Evolutionary conservation across 306 rosid genomes (phyloP), one percentile per base, ranked within the genome.

Genomic region (Trifolium repens): DNA sequence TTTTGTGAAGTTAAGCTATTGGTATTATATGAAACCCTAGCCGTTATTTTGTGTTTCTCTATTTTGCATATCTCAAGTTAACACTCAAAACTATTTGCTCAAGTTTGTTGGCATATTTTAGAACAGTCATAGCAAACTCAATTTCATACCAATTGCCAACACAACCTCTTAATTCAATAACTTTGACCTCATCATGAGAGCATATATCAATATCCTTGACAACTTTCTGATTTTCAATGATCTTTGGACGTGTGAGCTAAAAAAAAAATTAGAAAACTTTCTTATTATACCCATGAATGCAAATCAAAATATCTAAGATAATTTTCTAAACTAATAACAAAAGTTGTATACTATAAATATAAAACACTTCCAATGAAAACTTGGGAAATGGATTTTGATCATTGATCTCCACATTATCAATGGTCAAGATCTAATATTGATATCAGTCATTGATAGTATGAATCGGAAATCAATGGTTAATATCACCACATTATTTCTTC

Each of bases 81-180:
- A n/a, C n/a, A n/a, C n/a, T n/a, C 66, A 72, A 55, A 42, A 72
- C 55, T 24, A 57, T 22, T 72, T 6, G 42, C n/a, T 72, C 43
- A 72, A 72, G 76, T 19, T 24, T 55, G 10, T 40, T 6, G 3
- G 47, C 9, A 40, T 57, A 39, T 54, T 14, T 57, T 1, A 57
- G 11, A 8, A 26, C 54, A 40, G 24, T 57, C 57, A 57, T 14
- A 2, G 8, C 67, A 24, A 72, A 14, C 30, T 72, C 77, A 24
- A 22, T 42, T 72, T 72, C 77, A 42, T 72, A 72, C 42, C 43
- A 14, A 12, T 72, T 72, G 1, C 67, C 67, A 58, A 40, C 40
- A 57, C 76, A 72, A 4, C 67, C 68, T 22, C 77, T 1, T 26
- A 72, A 0, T 22, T 72, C 77, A 37, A 71, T 55, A 37, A 71